Percentiles rank a stretch among this genome's conserved stretches.
Evolutionary conservation across 768 basidiomycete species (phyloP).

Genomic region (Tylopilus subfusipes): DNA sequence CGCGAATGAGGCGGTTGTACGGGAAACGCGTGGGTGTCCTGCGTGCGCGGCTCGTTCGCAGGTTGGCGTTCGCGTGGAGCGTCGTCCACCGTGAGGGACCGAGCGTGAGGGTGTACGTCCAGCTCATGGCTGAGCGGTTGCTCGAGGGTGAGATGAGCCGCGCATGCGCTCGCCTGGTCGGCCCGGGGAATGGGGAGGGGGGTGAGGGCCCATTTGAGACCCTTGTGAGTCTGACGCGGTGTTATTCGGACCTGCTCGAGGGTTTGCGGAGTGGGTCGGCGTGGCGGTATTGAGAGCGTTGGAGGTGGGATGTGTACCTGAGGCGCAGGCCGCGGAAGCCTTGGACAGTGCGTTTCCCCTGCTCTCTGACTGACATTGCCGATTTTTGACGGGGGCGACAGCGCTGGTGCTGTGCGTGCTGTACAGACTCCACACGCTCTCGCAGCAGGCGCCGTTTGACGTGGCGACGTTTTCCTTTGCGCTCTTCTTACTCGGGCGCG

Average conservation of each 20-base stretch:
- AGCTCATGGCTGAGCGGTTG: constrained; percentile 54
- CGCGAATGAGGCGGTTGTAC: constrained; percentile 68
- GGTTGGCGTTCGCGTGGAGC: constrained; percentile 64
- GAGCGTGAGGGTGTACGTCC: constrained; percentile 52
- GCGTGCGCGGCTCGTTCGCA: constrained; percentile 57
- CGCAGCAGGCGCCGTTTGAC: constrained; percentile 81
- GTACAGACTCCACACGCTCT: constrained; percentile 75
- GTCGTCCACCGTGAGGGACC: constrained; percentile 47
- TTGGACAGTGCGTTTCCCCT: constrained; percentile 36
- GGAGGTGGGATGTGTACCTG: constrained; percentile 62
- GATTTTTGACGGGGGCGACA: constrained; percentile 24
- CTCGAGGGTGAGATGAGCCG: constrained; percentile 60
- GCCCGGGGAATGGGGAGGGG: constrained; percentile 32
- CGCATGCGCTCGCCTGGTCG: constrained; percentile 57
- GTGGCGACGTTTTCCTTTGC: constrained; percentile 81
- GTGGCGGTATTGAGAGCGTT: constrained; percentile 79
- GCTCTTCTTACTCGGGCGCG: constrained; percentile 68
- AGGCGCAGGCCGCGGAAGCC: constrained; percentile 68
- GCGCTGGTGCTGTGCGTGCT: constrained; percentile 81
- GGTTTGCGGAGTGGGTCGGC: constrained; percentile 68
- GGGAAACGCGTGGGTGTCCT: constrained; percentile 55
- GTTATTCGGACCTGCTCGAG: constrained; percentile 73
- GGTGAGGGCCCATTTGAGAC: constrained; percentile 52
- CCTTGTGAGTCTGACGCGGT: constrained; percentile 66
- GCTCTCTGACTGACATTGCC: not conserved